Evolutionary conservation across 2,329 filamentous ascomycete species (phyloP), one percentile per base, ranked within the genome.

Genomic region (Alternaria solani): DNA sequence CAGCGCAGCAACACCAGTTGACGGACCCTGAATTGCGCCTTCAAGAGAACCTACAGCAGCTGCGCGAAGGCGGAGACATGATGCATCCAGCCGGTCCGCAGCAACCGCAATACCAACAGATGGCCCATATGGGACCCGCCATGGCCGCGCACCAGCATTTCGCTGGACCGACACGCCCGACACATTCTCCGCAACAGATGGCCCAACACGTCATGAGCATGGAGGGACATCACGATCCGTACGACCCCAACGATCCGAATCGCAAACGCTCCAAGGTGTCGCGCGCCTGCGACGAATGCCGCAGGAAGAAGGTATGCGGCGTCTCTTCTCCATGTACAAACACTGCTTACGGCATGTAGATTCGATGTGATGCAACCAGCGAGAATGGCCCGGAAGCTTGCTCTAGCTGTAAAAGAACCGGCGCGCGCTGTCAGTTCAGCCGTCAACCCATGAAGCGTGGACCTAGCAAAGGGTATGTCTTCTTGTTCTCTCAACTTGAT

Each of bases 361-460:
- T 79, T 54, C 73, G 78, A 61, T 80, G 78, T 61, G 78, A 79
- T 57, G 77, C 78, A 26, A 79, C 78, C 9, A 75, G 72, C 46
- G 77, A 80, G 51, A 79, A 79, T 34, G 78, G 76, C 1, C 76
- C 78, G 14, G 76, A 78, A 63, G 71, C 78, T 32, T 80, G 77
- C 58, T 79, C 77, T 23, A 78, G 76, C 53, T 80, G 78, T 54
- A 79, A 79, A 62, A 68, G 76, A 44, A 79, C 78, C 1, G 76
- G 76, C 3, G 75, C 76, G 18, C 70, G 74, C n/a, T 80, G 78
- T 48, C 78, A 78, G 51, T 80, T 79, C 55, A 79, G 77, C 51
- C 69, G 78, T 53, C 77, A 79, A 56, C 77, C 77, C 2, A 78
- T 79, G 76, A 80, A 80, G 64, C 75, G 78, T 38, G 78, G 78